A percentile compares a stretch with the other conserved stretches of the same genome.
Evolutionary conservation across 139 green algal species (phyloP).

Genomic region (Tetradesmus obliquus): DNA sequence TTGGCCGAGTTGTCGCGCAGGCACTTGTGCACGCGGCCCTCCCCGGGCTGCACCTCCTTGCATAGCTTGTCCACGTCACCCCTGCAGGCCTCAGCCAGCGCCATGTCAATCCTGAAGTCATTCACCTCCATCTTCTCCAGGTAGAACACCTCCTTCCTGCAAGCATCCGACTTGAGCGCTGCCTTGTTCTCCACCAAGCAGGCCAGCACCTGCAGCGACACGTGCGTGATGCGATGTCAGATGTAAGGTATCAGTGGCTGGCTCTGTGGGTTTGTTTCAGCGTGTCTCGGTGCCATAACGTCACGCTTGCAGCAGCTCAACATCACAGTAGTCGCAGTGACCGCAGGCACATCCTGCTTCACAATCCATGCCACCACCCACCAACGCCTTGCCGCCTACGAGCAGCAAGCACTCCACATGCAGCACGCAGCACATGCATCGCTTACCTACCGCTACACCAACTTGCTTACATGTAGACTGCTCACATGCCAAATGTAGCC

Average conservation of each 20-base stretch:
- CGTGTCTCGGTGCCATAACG: too few species aligned
- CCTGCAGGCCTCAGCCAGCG: constrained; percentile 75
- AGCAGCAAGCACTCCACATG: not conserved
- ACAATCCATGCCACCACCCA: too few species aligned
- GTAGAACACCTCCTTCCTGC: constrained; percentile 84
- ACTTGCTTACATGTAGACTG: too few species aligned
- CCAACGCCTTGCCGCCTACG: too few species aligned
- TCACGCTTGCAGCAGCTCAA: too few species aligned
- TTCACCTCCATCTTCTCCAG: constrained; percentile 85
- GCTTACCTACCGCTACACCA: too few species aligned
- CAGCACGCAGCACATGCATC: constrained; percentile 44
- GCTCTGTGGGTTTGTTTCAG: too few species aligned
- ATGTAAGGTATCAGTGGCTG: too few species aligned
- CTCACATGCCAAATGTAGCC: not conserved
- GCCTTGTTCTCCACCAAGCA: constrained; percentile 86
- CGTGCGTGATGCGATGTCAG: not conserved
- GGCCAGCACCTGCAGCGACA: constrained; percentile 59
- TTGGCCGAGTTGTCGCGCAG: constrained; percentile 68
- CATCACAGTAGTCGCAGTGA: too few species aligned
- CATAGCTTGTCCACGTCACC: constrained; percentile 76
- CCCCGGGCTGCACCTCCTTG: constrained; percentile 62
- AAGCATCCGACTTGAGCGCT: constrained; percentile 72
- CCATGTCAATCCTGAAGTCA: constrained; percentile 68
- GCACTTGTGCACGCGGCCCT: constrained; percentile 80
- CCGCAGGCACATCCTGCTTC: too few species aligned